Base-by-base conservation (phyloP, 2,329 filamentous ascomycete species). In the Colletotrichum truncatum region DNA sequence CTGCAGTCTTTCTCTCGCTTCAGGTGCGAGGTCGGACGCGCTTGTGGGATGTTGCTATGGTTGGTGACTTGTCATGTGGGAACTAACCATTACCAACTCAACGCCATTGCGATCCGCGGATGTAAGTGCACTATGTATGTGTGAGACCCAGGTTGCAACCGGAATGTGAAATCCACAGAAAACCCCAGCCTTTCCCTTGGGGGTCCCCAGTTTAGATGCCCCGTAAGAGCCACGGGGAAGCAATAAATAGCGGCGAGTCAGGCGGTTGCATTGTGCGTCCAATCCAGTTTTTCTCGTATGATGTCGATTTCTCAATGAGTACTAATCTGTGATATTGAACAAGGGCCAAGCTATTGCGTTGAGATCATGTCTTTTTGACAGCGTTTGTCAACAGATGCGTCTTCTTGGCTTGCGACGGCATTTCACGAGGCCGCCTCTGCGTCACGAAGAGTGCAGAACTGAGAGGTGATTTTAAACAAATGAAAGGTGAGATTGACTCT, bases 281-380 rank as follows among this genome's bases (percentile, higher is more conserved):
- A 36, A 16, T 55, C 30, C 46, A 32, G 14, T 53, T 53, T 55
- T 60, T 53, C 23, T 59, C 38, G 54, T 64, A 48, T 32, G 54
- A 48, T 60, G 46, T 34, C 49, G 46, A 25, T n/a, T 21, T 12
- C 4, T 53, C 38, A 18, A n/a, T 53, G 36, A 18, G 28, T 51
- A 28, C 16, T 4, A 32, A 23, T 6, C 6, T 1, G 23, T 23
- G 18, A 23, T 14, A 23, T 18, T 32, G 23, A 59, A 34, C 28
- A 25, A 18, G 46, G 25, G 18, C 26, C 46, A 49, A 32, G 18
- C 11, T 16, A 49, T 30, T 12, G 46, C 28, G 16, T 49, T 49
- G 45, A 25, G n/a, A 30, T 34, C 46, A 49, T 8, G 10, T 21
- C 46, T 49, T 36, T 52, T 36, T 52, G 48, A 11, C 23, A 11